Base-by-base conservation (phyloP, 208 protist genomes). In the Angomonas deanei region DNA sequence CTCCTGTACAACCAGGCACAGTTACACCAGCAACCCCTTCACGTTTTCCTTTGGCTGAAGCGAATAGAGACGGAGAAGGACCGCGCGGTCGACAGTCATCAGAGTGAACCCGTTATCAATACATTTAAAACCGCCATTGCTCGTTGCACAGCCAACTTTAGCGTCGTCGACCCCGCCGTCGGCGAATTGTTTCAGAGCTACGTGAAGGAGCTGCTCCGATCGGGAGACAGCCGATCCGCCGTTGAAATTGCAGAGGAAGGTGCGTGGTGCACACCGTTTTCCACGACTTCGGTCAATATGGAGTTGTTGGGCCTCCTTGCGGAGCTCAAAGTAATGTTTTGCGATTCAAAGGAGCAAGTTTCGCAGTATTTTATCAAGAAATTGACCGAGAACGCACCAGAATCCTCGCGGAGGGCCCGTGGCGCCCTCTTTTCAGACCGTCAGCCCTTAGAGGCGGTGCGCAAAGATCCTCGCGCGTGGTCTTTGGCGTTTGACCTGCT, bases 1-100 rank as follows among this genome's bases (percentile, higher is more conserved):
- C 64, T 92, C 21, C 61, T 76, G 46, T 61, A 91, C 11, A 91
- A 92, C 68, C 78, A 91, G 42, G 66, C 80, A 6, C 80, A 89
- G 64, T 72, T 94, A 38, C 64, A 80, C 33, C 61, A 71, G 32
- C 61, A 74, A 23, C 78, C 76, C 0, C 61, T 53, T 31, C 75
- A 78, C 49, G 74, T 71, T 0, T 38, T 72, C 0, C 68, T 91
- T 24, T 94, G 88, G 86, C 70, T 92, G 13, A 94, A 92, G 59
- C 75, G 88, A 8, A 72, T 75, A 6, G 88, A 94, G 74, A 70
- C 91, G 33, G 61, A 88, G 5, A 69, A 67, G 42, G 86, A 90
- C 57, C 72, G 23, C 69, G 75, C 31, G 55, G 39, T 32, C 46
- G 60, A 26, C n/a, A 1, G 6, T 17, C 27, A 49, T n/a, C 27